These are phyloP conservation scores for Sanghuangporus weigelae DNA, from an alignment of 1,284 basidiomycete species.

Conservation along the genomic window DNA sequence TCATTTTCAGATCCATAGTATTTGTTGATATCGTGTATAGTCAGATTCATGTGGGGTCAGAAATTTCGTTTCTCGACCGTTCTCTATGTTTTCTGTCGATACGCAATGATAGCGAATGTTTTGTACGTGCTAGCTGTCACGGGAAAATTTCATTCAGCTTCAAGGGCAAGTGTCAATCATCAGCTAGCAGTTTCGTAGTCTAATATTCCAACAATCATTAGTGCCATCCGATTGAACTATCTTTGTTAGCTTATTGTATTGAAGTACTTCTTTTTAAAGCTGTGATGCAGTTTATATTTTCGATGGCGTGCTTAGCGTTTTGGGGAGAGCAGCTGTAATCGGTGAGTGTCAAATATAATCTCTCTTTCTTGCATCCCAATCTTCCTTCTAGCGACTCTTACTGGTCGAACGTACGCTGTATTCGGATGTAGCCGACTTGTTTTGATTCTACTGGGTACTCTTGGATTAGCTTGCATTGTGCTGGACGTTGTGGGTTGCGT, in stretches of 20 bases:
- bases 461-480: constrained; percentile 26
- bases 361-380: not conserved
- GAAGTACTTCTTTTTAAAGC: constrained; percentile 16
- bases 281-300: constrained; percentile 30
- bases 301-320: constrained; percentile 27
- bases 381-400: constrained; percentile 26
- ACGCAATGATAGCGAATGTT: constrained; percentile 1
- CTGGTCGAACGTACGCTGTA: constrained; percentile 30
- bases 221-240: not conserved
- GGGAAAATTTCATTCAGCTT: not conserved
- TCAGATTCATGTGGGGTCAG: not conserved
- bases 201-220: not conserved
- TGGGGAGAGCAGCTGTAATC: constrained; percentile 30
- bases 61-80: constrained; percentile 4
- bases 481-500: constrained; percentile 28
- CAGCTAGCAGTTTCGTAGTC: not conserved
- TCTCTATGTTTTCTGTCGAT: constrained; percentile 1
- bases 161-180: not conserved
- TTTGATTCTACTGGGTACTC: constrained; percentile 23
- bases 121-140: not conserved
- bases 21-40: constrained; percentile 19
- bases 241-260: not conserved
- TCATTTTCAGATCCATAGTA: not conserved
- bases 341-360: constrained; percentile 20
- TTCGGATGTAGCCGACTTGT: constrained; percentile 25